Base-by-base conservation (phyloP, 2,329 filamentous ascomycete species). In the Epichloe coenophiala region DNA sequence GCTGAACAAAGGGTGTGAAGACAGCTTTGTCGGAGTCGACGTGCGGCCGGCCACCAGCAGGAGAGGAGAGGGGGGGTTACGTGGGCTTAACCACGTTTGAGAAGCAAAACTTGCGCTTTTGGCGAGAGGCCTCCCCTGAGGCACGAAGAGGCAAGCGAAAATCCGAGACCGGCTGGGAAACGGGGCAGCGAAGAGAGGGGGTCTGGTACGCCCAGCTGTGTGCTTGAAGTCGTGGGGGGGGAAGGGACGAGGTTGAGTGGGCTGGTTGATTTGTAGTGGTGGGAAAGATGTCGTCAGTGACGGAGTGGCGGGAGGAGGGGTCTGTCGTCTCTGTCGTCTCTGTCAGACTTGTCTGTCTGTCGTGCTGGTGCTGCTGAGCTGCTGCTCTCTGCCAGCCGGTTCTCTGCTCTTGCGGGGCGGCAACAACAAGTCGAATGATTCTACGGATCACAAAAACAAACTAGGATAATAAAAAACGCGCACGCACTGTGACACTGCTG, bases 201-300 rank as follows among this genome's bases (percentile, higher is more conserved):
- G 27, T 31, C 19, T 38, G 50, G 33, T 45, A 21, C 43, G 41
- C 42, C 42, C 41, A 39, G 40, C 31, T 39, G 23, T 11, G 45
- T 39, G 42, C 46, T 46, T 38, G 50, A 39, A 9, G 46, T 45
- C 41, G 40, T 27, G 48, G 49, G 21, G 50, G 49, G 50, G 48
- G 37, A 53, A 57, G 47, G 52, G 54, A 48, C 47, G 49, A 47
- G 45, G 48, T 53, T 52, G 56, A 56, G 38, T 42, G 49, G 54
- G 50, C 53, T 46, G 47, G 33, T 6, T 23, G 50, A 51, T 51
- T 49, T 53, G 46, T 53, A 55, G 55, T 58, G 59, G 61, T 57
- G 59, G 59, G 54, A 59, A 58, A 58, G 57, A 66, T 65, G 64
- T 65, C 64, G 64, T 66, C 64, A 66, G 64, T 65, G 60, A 62